Conservation (phyloP, 169 alveolate species). For the Cryptosporidium andersoni region DNA sequence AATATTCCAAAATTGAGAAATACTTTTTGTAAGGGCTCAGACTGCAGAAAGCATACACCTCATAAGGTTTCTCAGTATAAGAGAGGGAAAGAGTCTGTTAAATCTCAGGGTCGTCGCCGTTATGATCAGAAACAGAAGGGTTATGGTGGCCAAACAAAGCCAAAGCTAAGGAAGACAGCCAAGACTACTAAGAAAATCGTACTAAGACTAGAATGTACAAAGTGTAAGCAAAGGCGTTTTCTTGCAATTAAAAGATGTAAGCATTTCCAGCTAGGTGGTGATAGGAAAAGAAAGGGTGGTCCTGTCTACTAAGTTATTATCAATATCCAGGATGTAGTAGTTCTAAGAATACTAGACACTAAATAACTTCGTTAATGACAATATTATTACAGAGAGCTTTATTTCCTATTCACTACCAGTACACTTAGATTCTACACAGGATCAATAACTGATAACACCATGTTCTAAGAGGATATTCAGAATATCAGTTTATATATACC, state of each 20-base stretch:
- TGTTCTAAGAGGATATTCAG: neutral
- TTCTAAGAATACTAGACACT: no score
- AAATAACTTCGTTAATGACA: no score
- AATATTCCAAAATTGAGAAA: slow-evolving; percentile 69
- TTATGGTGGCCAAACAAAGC: slow-evolving; percentile 99
- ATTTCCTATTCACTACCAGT: slow-evolving; percentile 15
- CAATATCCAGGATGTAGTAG: neutral
- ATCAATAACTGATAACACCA: neutral
- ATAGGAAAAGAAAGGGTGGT: slow-evolving; percentile 89
- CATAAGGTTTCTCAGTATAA: slow-evolving; percentile 97
- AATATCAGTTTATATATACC: neutral
- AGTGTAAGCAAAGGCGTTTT: slow-evolving; percentile 95
- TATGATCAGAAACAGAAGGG: slow-evolving; percentile 99
- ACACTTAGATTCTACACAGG: neutral
- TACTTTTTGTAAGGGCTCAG: slow-evolving; percentile 64
- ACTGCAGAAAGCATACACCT: slow-evolving; percentile 83
- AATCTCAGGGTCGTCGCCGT: slow-evolving; percentile 98
- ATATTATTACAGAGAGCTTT: neutral
- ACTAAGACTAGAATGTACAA: slow-evolving; percentile 96
- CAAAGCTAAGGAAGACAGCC: slow-evolving; percentile 98
- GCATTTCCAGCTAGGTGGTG: slow-evolving; percentile 98
- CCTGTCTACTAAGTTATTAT: slow-evolving; percentile 46
- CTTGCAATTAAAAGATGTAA: slow-evolving; percentile 97
- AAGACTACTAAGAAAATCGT: slow-evolving; percentile 99
- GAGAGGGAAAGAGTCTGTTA: slow-evolving; percentile 96